Conservation (phyloP, 2,329 filamentous ascomycete species). For the Cercospora sojina region DNA sequence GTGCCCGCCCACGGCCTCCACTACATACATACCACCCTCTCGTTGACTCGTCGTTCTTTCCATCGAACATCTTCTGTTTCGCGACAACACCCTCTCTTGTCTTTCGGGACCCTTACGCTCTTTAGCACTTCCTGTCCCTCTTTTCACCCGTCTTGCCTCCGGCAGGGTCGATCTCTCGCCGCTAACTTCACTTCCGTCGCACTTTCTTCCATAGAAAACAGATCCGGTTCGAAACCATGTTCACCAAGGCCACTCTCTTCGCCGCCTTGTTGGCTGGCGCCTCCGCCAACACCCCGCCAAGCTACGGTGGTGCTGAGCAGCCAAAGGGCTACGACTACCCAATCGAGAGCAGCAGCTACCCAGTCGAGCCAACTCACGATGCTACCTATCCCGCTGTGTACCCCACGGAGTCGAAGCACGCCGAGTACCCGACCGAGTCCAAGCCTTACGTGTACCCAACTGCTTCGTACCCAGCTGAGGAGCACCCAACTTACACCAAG, state of each 20-base stretch:
- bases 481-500: not conserved
- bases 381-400: constrained; percentile 3
- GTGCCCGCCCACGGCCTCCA: constrained; percentile 1
- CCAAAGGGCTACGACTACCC: not conserved
- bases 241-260: constrained; percentile 35
- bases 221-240: constrained; percentile 26
- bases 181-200: constrained; percentile 2
- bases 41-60: constrained; percentile 17
- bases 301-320: not conserved
- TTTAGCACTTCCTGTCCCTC: constrained; percentile 36
- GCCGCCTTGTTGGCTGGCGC: constrained; percentile 34
- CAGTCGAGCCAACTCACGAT: not conserved
- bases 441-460: not conserved
- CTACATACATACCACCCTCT: constrained; percentile 6
- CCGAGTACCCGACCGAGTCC: not conserved
- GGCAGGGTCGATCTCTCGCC: constrained; percentile 31
- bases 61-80: constrained; percentile 30
- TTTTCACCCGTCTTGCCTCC: constrained; percentile 30
- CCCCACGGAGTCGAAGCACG: not conserved
- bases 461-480: not conserved
- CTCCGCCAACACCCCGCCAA: constrained; percentile 21
- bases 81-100: constrained; percentile 31
- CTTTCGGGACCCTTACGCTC: constrained; percentile 38
- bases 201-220: constrained; percentile 15
- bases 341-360: not conserved